phyloP scores from a whole-genome alignment of 176 grass and related monocot species.

The Aegilops bicornis region DNA sequence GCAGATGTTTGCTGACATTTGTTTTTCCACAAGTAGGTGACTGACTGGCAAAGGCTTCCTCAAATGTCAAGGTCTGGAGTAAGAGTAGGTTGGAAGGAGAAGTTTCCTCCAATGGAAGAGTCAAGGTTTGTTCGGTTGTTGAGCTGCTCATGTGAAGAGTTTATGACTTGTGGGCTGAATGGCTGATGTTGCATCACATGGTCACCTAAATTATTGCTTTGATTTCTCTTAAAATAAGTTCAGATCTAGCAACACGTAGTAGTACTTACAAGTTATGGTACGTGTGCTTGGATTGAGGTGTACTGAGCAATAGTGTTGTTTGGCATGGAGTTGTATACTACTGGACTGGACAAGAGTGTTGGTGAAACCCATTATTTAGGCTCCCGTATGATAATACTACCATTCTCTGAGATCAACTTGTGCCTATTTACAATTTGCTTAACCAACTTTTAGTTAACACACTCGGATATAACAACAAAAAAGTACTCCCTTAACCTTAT shows the following conservation, averaged over 20 bases:
- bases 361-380: too few species aligned
- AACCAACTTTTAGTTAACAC: too few species aligned
- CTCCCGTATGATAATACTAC: too few species aligned
- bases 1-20: background rate
- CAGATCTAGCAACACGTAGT: background rate
- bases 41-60: background rate
- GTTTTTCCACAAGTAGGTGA: background rate
- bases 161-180: background rate
- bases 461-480: too few species aligned
- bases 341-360: too few species aligned
- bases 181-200: background rate
- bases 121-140: background rate
- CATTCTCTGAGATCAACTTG: too few species aligned
- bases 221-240: too few species aligned
- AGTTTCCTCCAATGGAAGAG: background rate
- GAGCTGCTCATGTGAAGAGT: background rate
- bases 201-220: background rate
- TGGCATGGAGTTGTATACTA: too few species aligned
- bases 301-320: too few species aligned
- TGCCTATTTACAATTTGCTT: too few species aligned
- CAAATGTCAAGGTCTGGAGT: background rate
- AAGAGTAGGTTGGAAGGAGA: background rate
- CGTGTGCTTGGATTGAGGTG: background rate
- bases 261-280: background rate
- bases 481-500: too few species aligned